These are phyloP conservation scores for Schwanniomyces yamadae DNA, from an alignment of 805 yeast genomes.

Conservation along the genomic window DNA sequence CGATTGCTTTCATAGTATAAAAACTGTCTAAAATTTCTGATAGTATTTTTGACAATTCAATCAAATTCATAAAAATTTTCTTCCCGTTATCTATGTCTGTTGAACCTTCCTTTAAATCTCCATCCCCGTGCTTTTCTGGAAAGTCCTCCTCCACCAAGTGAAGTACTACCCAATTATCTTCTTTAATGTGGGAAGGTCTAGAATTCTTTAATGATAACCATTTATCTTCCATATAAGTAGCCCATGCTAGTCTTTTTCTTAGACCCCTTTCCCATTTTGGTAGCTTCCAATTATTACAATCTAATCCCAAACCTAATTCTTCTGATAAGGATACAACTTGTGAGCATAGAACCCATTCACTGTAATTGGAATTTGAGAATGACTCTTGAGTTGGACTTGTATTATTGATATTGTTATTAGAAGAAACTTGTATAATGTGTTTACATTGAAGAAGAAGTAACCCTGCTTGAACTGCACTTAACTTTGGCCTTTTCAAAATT, in stretches of 20 bases:
- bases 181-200: constrained; percentile 77
- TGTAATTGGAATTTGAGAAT: constrained; percentile 41
- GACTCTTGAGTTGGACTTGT: constrained; percentile 18
- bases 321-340: constrained; percentile 87
- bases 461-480: constrained; percentile 92
- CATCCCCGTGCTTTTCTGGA: constrained; percentile 63
- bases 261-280: constrained; percentile 95
- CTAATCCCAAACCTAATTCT: constrained; percentile 87
- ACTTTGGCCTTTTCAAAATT: constrained; percentile 79
- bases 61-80: constrained; percentile 63
- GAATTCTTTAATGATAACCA: constrained; percentile 84
- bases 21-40: constrained; percentile 71
- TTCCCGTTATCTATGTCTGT: constrained; percentile 73
- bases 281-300: constrained; percentile 85
- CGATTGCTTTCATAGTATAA: constrained; percentile 67
- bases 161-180: constrained; percentile 77
- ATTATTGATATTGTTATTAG: constrained; percentile 7
- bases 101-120: constrained; percentile 54
- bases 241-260: constrained; percentile 91
- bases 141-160: constrained; percentile 72
- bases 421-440: constrained; percentile 27
- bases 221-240: constrained; percentile 87
- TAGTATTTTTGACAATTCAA: constrained; percentile 63
- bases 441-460: constrained; percentile 69
- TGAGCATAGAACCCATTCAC: constrained; percentile 83